Base-by-base conservation (phyloP, 345 rosid species). In the Melastoma malabathricum region DNA sequence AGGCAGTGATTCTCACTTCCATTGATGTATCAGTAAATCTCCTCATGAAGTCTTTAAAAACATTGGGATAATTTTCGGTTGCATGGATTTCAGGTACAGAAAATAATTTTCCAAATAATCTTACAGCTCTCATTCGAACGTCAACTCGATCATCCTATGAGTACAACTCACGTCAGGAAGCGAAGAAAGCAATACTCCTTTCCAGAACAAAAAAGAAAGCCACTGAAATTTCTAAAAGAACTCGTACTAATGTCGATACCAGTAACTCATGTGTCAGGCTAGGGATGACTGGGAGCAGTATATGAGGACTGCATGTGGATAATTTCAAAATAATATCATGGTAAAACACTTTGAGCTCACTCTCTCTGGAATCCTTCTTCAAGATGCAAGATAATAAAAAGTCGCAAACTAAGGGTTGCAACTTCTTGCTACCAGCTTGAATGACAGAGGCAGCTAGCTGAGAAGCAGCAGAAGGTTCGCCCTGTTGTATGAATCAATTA, bases 131-230 rank as follows among this genome's bases (percentile, higher is more conserved):
- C 69, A 84, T 72, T 63, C 96, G 82, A 51, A 80, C 78, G 62
- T 90, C 94, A 31, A 84, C 96, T 72, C 84, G 96, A 75, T 86
- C 95, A 63, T 80, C 71, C 97, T 89, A 69, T 53, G 79, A 5
- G 44, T 8, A 13, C 13, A 50, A 6, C 50, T 6, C 3, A 43
- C 19, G 41, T 38, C 38, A 50, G 13, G 27, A 15, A 39, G 46
- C 22, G 23, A 18, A 49, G 14, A 51, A 4, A 14, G 1, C 16
- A 51, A 25, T 14, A 55, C 34, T 49, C 25, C 27, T 47, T 57
- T 25, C 15, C 14, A 23, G 54, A n/a, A 2, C 41, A 1, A 54
- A 50, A 52, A n/a, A 43, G 10, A 54, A 39, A 57, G 23, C 39
- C 19, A 0, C 29, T 12, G 10, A 48, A 50, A 18, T 49, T 25